Evolutionary conservation across 2,329 filamentous ascomycete genomes (phyloP).

Genomic region (Pseudophaeomoniella oleicola): DNA sequence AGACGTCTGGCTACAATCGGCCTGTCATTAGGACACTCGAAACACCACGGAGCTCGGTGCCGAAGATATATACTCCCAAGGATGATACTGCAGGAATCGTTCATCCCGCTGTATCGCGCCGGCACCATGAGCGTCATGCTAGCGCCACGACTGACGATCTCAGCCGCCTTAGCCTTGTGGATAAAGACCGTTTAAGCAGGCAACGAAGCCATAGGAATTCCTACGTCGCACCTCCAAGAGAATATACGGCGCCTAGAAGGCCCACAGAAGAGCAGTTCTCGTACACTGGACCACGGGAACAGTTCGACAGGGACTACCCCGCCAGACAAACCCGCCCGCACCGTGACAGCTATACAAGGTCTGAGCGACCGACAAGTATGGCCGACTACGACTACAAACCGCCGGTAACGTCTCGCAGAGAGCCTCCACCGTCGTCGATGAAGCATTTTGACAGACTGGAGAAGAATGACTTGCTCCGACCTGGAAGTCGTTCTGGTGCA

Average conservation of each 20-base stretch:
- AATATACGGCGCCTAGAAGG: conserved; percentile 8
- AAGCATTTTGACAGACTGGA: conserved; percentile 11
- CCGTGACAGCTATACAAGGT: conserved; percentile 16
- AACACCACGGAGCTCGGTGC: conserved; percentile 7
- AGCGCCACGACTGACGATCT: conserved; percentile 11
- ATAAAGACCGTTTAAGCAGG: conserved; percentile 3
- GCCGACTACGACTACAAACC: conserved; percentile 8
- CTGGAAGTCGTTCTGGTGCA: conserved; percentile 3
- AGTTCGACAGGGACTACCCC: conserved; percentile 30
- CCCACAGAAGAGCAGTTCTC: conserved; percentile 20
- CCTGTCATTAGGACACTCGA: conserved; percentile 10
- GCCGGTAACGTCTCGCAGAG: conserved; percentile 5
- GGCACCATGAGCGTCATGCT: conserved; percentile 10
- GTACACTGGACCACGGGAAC: conserved; percentile 31
- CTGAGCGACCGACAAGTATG: conserved; percentile 11
- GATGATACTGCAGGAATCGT: conserved; percentile 9
- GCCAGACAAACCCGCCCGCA: conserved; percentile 15
- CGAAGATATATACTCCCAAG: conserved; percentile 1
- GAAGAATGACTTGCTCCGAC: conserved; percentile 4
- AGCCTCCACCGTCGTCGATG: conserved; percentile 8
- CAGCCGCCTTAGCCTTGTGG: conserved; percentile 5
- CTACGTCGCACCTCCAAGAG: conserved; percentile 1
- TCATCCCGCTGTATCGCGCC: conserved; percentile 6
- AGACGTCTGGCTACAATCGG: conserved; percentile 9
- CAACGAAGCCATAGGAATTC: conserved; percentile 10